A percentile compares a stretch with the other conserved stretches of the same genome.
Evolutionary conservation across 2,329 filamentous ascomycete genomes (phyloP).

Genomic region (Exophiala spinifera): DNA sequence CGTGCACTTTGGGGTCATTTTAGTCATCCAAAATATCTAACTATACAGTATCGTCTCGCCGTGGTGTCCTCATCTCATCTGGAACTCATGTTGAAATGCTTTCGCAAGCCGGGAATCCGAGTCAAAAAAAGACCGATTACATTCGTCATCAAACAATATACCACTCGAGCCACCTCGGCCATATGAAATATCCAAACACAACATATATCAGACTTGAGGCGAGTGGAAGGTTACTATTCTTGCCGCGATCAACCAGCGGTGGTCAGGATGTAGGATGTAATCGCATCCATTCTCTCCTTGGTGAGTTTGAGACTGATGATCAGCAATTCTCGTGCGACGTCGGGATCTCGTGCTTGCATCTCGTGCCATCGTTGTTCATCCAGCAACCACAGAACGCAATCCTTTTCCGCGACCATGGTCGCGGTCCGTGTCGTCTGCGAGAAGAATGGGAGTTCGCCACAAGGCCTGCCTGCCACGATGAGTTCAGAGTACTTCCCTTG

Average conservation of each 20-base stretch:
- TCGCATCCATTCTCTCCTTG: slow-evolving; percentile 81
- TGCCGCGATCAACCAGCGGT: slow-evolving; percentile 14
- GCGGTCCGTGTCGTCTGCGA: slow-evolving; percentile 83
- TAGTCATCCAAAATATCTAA: no score
- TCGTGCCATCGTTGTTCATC: slow-evolving; percentile 67
- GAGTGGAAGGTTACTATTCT: no score
- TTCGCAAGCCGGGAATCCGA: no score
- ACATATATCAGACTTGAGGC: no score
- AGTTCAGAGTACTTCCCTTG: slow-evolving; percentile 87
- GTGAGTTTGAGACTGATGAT: slow-evolving; percentile 89
- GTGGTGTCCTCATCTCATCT: no score
- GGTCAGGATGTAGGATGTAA: slow-evolving; percentile 52
- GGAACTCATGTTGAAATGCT: no score
- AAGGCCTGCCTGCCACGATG: slow-evolving; percentile 91
- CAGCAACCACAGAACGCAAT: slow-evolving; percentile 80
- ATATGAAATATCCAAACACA: no score
- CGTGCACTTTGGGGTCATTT: no score
- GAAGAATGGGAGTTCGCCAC: slow-evolving; percentile 95
- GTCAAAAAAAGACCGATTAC: no score
- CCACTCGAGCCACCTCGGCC: no score
- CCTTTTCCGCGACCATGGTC: slow-evolving; percentile 76
- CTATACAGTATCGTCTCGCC: neutral
- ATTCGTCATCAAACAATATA: no score
- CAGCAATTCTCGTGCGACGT: slow-evolving; percentile 79
- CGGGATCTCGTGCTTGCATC: slow-evolving; percentile 68